Evolutionary conservation across 106 monocot species (phyloP).

Genomic region (Dioscorea zingiberensis): DNA sequence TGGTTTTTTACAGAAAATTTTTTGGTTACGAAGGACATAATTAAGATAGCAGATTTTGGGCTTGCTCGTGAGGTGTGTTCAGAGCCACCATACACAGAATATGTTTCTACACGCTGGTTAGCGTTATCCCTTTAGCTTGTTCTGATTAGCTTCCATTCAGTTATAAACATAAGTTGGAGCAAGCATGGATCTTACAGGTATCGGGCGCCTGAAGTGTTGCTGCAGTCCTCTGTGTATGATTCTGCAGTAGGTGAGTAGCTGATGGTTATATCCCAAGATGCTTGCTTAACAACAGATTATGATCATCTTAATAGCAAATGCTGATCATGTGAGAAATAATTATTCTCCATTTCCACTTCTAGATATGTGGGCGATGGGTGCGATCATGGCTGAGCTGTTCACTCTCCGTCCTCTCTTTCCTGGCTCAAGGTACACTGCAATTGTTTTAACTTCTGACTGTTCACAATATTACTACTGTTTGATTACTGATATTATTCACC

Average conservation of each 20-base stretch:
- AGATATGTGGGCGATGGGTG: constrained; percentile 66
- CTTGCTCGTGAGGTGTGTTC: constrained; percentile 48
- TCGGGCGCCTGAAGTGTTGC: constrained; percentile 46
- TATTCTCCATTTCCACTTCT: background rate
- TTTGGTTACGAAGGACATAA: constrained; percentile 30
- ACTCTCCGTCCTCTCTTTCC: constrained; percentile 47
- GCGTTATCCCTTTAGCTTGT: background rate
- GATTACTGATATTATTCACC: background rate
- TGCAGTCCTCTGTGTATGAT: constrained; percentile 40
- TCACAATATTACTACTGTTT: background rate
- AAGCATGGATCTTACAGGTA: constrained; percentile 23
- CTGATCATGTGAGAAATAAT: too few relatives aligned
- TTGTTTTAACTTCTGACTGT: background rate
- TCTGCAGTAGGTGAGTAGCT: constrained; percentile 37
- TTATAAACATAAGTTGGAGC: background rate
- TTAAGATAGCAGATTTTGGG: constrained; percentile 54
- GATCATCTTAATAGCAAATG: background rate
- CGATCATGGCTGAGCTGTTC: constrained; percentile 50
- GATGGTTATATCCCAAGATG: background rate
- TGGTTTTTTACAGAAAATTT: constrained; percentile 31
- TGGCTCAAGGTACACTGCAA: constrained; percentile 23
- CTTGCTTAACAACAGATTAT: background rate
- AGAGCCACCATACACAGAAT: constrained; percentile 42
- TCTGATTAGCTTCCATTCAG: background rate
- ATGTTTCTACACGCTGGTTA: constrained; percentile 53